Evolutionary conservation across 139 green algal genomes (phyloP).

Genomic region (Nannochloris sp.): DNA sequence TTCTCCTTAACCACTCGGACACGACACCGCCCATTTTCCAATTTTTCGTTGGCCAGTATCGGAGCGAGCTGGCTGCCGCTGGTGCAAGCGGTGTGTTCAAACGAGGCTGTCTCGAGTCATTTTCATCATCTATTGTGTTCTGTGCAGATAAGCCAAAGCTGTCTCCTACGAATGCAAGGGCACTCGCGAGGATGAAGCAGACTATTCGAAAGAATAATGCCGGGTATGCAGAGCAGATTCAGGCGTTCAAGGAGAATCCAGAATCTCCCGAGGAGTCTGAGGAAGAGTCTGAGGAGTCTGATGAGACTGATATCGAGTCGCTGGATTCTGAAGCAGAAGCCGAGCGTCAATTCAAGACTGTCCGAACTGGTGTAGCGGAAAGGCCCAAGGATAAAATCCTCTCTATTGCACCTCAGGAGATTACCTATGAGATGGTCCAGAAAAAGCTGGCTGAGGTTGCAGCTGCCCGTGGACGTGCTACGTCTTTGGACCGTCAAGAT

Average conservation of each 20-base stretch:
- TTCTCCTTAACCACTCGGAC: constrained; percentile 22
- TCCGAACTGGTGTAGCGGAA: constrained; percentile 26
- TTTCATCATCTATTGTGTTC: background rate
- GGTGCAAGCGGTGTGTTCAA: too few species aligned
- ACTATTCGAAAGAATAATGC: constrained; percentile 91
- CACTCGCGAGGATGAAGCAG: constrained; percentile 94
- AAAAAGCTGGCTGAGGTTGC: constrained; percentile 90
- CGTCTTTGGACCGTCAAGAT: constrained; percentile 74
- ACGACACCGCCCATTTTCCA: constrained; percentile 3
- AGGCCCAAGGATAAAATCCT: constrained; percentile 72
- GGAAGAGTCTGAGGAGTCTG: background rate
- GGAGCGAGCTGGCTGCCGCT: background rate
- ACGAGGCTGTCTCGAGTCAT: too few species aligned
- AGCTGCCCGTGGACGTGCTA: constrained; percentile 69
- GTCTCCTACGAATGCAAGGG: constrained; percentile 83
- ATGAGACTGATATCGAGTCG: constrained; percentile 7
- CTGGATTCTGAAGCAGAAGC: constrained; percentile 14
- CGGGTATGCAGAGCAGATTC: constrained; percentile 46
- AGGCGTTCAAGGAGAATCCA: constrained; percentile 34
- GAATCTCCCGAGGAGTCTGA: constrained; percentile 5
- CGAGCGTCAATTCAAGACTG: constrained; percentile 16
- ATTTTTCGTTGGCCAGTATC: constrained; percentile 1
- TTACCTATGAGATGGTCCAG: constrained; percentile 94
- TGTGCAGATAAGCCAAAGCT: constrained; percentile 86
- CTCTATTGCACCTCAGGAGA: constrained; percentile 80